phyloP scores from a whole-genome alignment of 805 yeast genomes.

The Kluyveromyces nonfermentans region DNA sequence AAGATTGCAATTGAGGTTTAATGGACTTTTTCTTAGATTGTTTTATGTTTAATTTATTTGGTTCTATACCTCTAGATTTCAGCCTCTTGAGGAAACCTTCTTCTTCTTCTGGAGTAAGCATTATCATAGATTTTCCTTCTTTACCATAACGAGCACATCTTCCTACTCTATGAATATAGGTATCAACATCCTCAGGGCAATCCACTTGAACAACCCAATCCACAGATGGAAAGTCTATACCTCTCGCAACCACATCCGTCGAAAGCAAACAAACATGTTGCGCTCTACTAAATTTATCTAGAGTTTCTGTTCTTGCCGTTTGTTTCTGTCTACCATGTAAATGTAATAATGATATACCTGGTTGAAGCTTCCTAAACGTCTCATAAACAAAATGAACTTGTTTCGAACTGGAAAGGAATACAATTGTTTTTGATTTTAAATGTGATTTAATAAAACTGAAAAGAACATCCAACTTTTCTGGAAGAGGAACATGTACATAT shows the following conservation, averaged over 20 bases:
- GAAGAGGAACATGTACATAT: conserved; percentile 59
- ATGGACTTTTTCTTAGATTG: conserved; percentile 64
- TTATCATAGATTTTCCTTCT: conserved; percentile 68
- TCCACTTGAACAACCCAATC: conserved; percentile 94
- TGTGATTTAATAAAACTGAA: conserved; percentile 85
- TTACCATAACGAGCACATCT: conserved; percentile 84
- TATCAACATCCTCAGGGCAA: conserved; percentile 83
- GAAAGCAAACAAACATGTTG: conserved; percentile 78
- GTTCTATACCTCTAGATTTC: conserved; percentile 52
- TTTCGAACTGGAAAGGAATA: conserved; percentile 78
- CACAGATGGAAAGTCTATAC: conserved; percentile 84
- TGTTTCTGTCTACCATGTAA: conserved; percentile 87
- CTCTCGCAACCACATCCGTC: conserved; percentile 88
- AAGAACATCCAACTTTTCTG: conserved; percentile 74
- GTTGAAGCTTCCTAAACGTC: conserved; percentile 76
- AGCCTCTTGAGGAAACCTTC: conserved; percentile 62
- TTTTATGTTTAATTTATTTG: conserved; percentile 64
- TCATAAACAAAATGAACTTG: conserved; percentile 89
- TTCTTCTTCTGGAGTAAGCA: conserved; percentile 79
- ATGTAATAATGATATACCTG: conserved; percentile 82
- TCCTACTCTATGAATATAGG: conserved; percentile 87
- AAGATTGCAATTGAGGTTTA: conserved; percentile 73
- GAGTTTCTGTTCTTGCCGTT: conserved; percentile 76
- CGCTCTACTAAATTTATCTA: conserved; percentile 66
- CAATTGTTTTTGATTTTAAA: conserved; percentile 67